A percentile compares a stretch with the other conserved stretches of the same genome.
These are phyloP conservation scores for Cinnamomum chago DNA, from an alignment of 164 flowering plant genomes.

Conservation along the genomic window DNA sequence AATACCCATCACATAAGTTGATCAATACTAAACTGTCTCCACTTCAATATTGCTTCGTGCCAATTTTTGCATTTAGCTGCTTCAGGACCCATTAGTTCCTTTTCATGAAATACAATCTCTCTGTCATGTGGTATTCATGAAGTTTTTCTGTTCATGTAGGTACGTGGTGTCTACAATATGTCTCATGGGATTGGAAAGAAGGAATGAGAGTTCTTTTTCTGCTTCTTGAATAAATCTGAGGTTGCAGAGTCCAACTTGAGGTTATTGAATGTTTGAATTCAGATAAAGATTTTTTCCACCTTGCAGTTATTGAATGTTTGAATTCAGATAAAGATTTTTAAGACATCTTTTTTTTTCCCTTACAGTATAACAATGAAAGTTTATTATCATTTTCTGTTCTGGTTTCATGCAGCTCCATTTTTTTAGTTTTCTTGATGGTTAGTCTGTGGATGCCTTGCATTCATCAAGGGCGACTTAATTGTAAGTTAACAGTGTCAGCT, in stretches of 20 bases:
- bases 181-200: constrained; percentile 79
- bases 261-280: background rate
- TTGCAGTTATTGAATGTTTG: background rate
- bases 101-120: background rate
- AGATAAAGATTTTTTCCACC: background rate
- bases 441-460: background rate
- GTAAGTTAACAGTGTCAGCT: background rate
- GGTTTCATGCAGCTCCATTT: background rate
- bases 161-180: constrained; percentile 73
- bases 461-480: background rate
- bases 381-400: background rate
- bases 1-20: no score
- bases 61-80: background rate
- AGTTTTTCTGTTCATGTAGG: constrained; percentile 30
- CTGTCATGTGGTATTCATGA: background rate
- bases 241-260: background rate
- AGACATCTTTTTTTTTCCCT: background rate
- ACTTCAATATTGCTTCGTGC: background rate
- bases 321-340: background rate
- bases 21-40: background rate
- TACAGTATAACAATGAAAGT: background rate
- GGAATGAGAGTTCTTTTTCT: constrained; percentile 35
- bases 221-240: background rate
- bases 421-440: background rate
- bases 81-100: no score